Evolutionary conservation across 805 yeast species (phyloP), one percentile per base, ranked within the genome.

Genomic region (Dipodascopsis uninucleata): DNA sequence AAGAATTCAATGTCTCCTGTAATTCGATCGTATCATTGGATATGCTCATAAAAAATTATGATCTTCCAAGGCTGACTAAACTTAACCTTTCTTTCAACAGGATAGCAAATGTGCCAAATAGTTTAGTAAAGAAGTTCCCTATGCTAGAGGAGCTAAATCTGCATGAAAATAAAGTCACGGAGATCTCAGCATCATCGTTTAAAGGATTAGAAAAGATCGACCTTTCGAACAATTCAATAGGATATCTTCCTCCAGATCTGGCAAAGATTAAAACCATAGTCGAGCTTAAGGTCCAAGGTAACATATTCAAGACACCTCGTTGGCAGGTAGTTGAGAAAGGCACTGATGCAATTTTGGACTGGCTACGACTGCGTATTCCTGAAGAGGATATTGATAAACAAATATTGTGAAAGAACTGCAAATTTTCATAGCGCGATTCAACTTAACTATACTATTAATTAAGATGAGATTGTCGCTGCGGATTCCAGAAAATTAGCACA

Each of bases 251-350:
- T 6, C 53, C 55, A 2, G 45, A 47, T 28, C 40, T 50, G 9
- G 45, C 43, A 1, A 39, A 25, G 31, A 50, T 50, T 35, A 43
- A 37, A 17, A 46, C 53, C 9, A 33, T 50, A 2, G 52, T 47
- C 25, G 49, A 43, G 34, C 28, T 50, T 12, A 43, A 47, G 18
- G 55, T 50, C 18, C 41, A 37, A 20, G 55, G 55, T 14, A 50
- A 50, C 20, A 41, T 43, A 31, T 50, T 50, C 26, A 47, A 48
- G 31, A 31, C 43, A 17, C 55, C 55, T 25, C 31, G 55, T 26
- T 32, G 43, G 40, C 52, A 50, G 26, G 20, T 50, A 14, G 53
- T 50, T 7, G 39, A 50, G 40, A 50, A 50, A 24, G 55, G 55
- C 9, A 50, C 55, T 12, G 55, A 50, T 21, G 49, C 53, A 17